Conservation (phyloP, 129 eudicot species). For the Sambucus nigra region DNA sequence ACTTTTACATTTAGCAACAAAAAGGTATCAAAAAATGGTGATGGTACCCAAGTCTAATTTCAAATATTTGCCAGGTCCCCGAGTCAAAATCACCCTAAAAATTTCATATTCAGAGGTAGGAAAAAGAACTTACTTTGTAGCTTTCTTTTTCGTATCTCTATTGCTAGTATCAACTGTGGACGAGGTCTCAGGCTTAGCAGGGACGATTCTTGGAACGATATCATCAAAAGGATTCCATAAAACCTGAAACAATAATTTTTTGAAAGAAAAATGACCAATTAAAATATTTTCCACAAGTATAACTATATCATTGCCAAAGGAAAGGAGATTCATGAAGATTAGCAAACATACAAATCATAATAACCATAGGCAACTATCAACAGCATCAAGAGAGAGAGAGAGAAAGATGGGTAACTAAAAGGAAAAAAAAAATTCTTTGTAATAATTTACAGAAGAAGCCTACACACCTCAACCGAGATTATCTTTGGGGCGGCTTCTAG, state of each 20-base stretch:
- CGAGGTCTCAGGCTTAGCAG: conserved; percentile 41
- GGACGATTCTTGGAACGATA: conserved; percentile 59
- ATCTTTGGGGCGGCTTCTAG: conserved; percentile 74
- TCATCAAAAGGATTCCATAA: conserved; percentile 97
- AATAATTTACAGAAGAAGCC: neutral
- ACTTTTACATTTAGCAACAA: too few species aligned
- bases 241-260: conserved; percentile 36
- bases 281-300: conserved; percentile 1
- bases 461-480: conserved; percentile 64
- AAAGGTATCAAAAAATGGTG: too few species aligned
- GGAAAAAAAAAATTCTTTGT: neutral
- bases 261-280: conserved; percentile 4
- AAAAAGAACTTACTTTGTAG: conserved; percentile 59
- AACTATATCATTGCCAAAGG: neutral
- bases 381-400: too few species aligned
- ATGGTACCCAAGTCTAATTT: too few species aligned
- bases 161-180: conserved; percentile 32
- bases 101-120: neutral
- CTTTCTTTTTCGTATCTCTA: conserved; percentile 58
- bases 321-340: neutral
- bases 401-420: neutral
- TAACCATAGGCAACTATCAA: too few species aligned
- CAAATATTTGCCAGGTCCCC: too few species aligned
- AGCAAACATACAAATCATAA: neutral
- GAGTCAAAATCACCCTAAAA: too few species aligned